phyloP scores from a whole-genome alignment of 2,329 filamentous ascomycete species.

The Dactylellina sp. region DNA sequence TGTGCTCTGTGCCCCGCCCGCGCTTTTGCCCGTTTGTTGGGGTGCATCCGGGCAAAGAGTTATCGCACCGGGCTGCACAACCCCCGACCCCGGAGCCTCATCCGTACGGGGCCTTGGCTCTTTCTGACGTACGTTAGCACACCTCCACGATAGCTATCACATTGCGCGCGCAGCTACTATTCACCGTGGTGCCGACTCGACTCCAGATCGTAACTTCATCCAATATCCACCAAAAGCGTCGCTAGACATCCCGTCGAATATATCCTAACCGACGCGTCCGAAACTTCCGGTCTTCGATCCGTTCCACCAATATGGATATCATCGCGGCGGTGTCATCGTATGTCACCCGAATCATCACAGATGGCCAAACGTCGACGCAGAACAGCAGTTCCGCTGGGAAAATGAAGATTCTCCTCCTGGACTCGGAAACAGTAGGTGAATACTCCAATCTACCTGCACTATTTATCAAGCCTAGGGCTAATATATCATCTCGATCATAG shows the following conservation, averaged over 20 bases:
- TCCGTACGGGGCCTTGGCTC: background rate
- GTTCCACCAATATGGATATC: constrained; percentile 80
- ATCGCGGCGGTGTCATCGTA: constrained; percentile 93
- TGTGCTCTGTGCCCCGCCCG: constrained; percentile 13
- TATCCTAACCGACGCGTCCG: too few relatives aligned
- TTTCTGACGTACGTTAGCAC: constrained; percentile 12
- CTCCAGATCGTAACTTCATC: background rate
- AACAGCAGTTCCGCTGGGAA: constrained; percentile 77
- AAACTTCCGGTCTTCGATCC: too few relatives aligned
- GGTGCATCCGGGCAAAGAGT: constrained; percentile 2
- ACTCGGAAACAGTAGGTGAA: constrained; percentile 81
- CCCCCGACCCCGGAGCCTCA: background rate
- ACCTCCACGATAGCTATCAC: constrained; percentile 1
- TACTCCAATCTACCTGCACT: constrained; percentile 9
- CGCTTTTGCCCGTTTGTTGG: constrained; percentile 8
- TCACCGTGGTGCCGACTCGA: background rate
- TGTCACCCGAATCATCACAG: constrained; percentile 93
- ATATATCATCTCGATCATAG: constrained; percentile 70
- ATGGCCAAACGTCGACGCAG: constrained; percentile 71
- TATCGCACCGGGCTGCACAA: background rate
- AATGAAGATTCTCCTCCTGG: constrained; percentile 97
- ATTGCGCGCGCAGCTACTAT: background rate
- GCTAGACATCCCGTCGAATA: constrained; percentile 1
- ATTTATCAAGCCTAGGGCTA: constrained; percentile 6
- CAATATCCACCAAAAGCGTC: constrained; percentile 6